A percentile compares a stretch with the other conserved stretches of the same genome.
Conservation (phyloP, 352 stramenopile species). For the Pythium brachiatum region DNA sequence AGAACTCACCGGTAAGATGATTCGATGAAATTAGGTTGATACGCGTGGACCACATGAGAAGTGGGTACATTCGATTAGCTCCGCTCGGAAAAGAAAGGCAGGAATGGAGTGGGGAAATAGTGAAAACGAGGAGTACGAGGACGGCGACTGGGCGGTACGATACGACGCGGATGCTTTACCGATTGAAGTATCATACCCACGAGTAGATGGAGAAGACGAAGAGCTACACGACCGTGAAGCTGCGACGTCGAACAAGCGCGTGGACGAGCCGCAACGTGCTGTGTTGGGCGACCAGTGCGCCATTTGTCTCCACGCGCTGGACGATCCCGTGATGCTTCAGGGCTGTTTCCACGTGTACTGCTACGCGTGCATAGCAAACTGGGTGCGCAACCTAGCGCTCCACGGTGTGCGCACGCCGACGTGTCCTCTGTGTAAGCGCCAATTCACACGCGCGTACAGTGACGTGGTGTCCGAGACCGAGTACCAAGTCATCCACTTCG, state of each 20-base stretch:
- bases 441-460: slow-evolving; percentile 52
- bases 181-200: background rate
- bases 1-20: slow-evolving; percentile 15
- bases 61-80: background rate
- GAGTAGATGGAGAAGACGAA: slow-evolving; percentile 25
- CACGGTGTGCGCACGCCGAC: slow-evolving; percentile 49
- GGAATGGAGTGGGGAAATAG: slow-evolving; percentile 1
- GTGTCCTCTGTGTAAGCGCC: slow-evolving; percentile 69
- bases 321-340: slow-evolving; percentile 57
- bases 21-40: slow-evolving; percentile 36
- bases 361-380: slow-evolving; percentile 60
- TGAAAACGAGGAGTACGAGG: slow-evolving; percentile 17
- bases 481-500: slow-evolving; percentile 54
- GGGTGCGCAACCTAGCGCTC: slow-evolving; percentile 53
- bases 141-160: slow-evolving; percentile 47
- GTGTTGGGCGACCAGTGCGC: slow-evolving; percentile 66
- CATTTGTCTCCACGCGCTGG: slow-evolving; percentile 63
- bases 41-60: slow-evolving; percentile 14
- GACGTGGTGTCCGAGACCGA: slow-evolving; percentile 68
- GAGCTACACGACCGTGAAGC: slow-evolving; percentile 10
- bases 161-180: slow-evolving; percentile 18
- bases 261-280: slow-evolving; percentile 17
- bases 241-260: background rate
- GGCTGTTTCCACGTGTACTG: slow-evolving; percentile 75
- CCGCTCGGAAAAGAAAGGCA: background rate